Base-by-base conservation (phyloP, 352 stramenopile genomes). In the Phytophthora pluvialis region DNA sequence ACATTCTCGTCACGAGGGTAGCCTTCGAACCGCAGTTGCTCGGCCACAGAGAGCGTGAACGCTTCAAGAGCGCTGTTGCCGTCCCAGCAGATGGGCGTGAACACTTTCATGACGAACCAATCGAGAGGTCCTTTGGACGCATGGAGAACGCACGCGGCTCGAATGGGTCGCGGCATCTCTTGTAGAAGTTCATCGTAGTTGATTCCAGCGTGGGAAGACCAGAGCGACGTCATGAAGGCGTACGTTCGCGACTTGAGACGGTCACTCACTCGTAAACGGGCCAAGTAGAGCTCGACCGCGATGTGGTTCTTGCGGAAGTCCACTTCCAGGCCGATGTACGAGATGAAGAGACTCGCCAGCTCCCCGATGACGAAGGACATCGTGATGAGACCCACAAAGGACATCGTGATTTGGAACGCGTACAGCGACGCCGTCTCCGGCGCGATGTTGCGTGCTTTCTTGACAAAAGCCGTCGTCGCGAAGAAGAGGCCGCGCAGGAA, bases 291-390 rank as follows among this genome's bases (percentile, higher is more conserved):
- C 42, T 81, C 64, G 1, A 87, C 68, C 8, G 77, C 76, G 21
- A 86, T 80, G 52, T 88, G 74, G 21, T 85, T 76, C 35, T 86
- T 86, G 45, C 78, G 80, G 38, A 89, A 89, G 28, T 81, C 67
- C 13, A 89, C 75, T 47, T 89, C 76, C 25, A 86, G 72, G 25
- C 77, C 72, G 48, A 83, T 87, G 46, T 67, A 83, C n/a, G 75
- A 85, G 21, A 79, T 68, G 60, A 85, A 89, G 11, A 89, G 35
- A 36, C 76, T 86, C 0, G 76, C 72, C 3, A 86, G 60, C 50
- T 87, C 75, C 3, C 73, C 72, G 36, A 89, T 76, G 32, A 87
- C 73, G 45, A 87, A 78, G 4, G 77, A 78, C 80, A 86, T 83
- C n/a, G 71, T 60, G 16, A 87, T 61, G 1, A 87, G 61, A 12